Evolutionary conservation across 2,329 filamentous ascomycete species (phyloP).

Genomic region (Aspergillus fijiensis): DNA sequence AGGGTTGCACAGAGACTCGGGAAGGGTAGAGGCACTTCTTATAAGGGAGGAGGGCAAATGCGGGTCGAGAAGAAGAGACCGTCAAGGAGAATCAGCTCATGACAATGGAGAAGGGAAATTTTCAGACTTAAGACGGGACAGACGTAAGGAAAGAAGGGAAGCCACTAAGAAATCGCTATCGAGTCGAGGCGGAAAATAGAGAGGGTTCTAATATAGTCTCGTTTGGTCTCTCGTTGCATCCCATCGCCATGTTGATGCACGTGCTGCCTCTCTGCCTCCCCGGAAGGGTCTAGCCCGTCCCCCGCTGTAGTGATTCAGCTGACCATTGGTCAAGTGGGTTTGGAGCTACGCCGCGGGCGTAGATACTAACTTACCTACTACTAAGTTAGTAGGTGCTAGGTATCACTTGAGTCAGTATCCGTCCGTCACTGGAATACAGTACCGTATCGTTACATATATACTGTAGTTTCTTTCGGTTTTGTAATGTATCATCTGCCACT

Average conservation of each 20-base stretch:
- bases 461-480: too few relatives aligned
- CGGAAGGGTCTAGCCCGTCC: not conserved
- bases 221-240: not conserved
- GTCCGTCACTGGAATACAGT: not conserved
- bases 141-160: not conserved
- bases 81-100: not conserved
- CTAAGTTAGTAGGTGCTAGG: too few relatives aligned
- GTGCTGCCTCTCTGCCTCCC: not conserved
- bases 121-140: not conserved
- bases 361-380: too few relatives aligned
- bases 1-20: not conserved
- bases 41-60: not conserved
- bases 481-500: too few relatives aligned
- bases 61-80: not conserved
- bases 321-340: not conserved
- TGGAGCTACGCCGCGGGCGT: not conserved
- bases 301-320: not conserved
- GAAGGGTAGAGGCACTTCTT: not conserved
- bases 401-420: not conserved
- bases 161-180: not conserved
- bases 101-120: not conserved
- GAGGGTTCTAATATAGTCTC: not conserved
- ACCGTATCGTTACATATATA: not conserved
- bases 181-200: not conserved
- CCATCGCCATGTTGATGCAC: conserved; percentile 4